These are phyloP conservation scores for Penicillium sp. DNA, from an alignment of 2,329 filamentous ascomycete genomes.

Conservation along the genomic window DNA sequence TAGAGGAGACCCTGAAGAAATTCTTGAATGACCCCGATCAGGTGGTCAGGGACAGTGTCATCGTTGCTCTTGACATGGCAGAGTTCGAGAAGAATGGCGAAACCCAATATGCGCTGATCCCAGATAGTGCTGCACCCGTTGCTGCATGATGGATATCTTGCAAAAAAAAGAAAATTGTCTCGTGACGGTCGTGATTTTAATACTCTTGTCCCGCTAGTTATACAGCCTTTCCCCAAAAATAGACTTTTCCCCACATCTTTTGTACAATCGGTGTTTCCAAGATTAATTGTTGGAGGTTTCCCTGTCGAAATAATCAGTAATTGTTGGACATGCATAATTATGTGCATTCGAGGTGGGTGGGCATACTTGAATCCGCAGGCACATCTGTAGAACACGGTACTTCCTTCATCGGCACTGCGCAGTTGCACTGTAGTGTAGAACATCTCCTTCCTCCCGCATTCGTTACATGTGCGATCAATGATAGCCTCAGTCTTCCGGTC, in stretches of 20 bases:
- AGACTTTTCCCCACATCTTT: conserved; percentile 16
- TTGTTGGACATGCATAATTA: background rate
- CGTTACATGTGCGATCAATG: conserved; percentile 68
- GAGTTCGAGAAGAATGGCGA: conserved; percentile 90
- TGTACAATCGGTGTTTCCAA: conserved; percentile 11
- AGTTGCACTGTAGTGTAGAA: conserved; percentile 82
- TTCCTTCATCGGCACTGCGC: conserved; percentile 90
- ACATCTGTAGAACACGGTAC: conserved; percentile 86
- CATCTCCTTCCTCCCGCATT: conserved; percentile 79
- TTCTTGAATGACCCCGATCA: conserved; percentile 89
- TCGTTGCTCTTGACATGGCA: conserved; percentile 96
- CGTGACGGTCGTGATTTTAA: conserved; percentile 30
- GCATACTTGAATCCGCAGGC: conserved; percentile 79
- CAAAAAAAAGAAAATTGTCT: conserved; percentile 16
- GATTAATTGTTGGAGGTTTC: conserved; percentile 39
- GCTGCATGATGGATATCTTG: conserved; percentile 27
- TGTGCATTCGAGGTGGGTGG: background rate
- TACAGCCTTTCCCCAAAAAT: conserved; percentile 23
- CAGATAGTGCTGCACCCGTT: conserved; percentile 48
- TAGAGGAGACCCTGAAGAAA: conserved; percentile 76
- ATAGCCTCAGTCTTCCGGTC: conserved; percentile 72
- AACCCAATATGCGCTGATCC: conserved; percentile 87
- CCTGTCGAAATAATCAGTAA: conserved; percentile 27
- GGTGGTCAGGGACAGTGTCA: conserved; percentile 89
- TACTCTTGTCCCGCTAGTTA: conserved; percentile 28